These are phyloP conservation scores for Guillardia theta DNA, from an alignment of 78 protist genomes.

Conservation along the genomic window DNA sequence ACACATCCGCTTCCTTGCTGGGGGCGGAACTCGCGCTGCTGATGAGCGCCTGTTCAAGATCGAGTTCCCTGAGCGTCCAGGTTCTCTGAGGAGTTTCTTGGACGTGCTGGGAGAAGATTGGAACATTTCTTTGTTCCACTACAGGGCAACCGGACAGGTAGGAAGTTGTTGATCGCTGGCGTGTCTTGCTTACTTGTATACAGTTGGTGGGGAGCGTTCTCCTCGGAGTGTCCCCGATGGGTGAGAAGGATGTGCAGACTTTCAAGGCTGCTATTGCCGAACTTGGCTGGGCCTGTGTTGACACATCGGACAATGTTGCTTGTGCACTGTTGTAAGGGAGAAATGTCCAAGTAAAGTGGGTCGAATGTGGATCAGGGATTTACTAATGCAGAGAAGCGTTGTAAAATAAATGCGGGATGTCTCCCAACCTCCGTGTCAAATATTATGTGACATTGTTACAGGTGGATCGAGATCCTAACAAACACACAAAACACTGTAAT, in stretches of 20 bases:
- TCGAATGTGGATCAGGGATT: too few species aligned
- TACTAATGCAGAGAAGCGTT: too few species aligned
- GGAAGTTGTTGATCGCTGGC: too few species aligned
- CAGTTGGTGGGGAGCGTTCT: constrained; percentile 58
- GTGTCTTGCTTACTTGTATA: too few species aligned
- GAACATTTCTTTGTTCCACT: constrained; percentile 69
- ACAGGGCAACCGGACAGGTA: constrained; percentile 65
- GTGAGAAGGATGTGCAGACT: background rate
- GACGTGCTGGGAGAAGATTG: background rate
- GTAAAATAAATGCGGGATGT: too few species aligned
- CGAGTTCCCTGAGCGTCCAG: background rate
- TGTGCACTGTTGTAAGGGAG: background rate
- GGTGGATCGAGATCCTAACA: too few species aligned
- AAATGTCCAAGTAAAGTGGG: too few species aligned
- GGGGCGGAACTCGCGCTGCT: background rate
- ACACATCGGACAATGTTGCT: background rate
- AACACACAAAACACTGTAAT: too few species aligned
- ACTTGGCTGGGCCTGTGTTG: background rate
- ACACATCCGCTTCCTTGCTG: constrained; percentile 39
- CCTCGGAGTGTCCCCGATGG: constrained; percentile 31
- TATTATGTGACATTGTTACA: too few species aligned
- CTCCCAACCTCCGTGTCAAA: too few species aligned
- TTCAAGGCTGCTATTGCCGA: background rate
- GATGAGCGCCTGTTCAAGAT: background rate
- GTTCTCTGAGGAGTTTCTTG: constrained; percentile 12